Base-by-base conservation (phyloP, 148 eudicot genomes). In the Arctostaphylos glauca region DNA sequence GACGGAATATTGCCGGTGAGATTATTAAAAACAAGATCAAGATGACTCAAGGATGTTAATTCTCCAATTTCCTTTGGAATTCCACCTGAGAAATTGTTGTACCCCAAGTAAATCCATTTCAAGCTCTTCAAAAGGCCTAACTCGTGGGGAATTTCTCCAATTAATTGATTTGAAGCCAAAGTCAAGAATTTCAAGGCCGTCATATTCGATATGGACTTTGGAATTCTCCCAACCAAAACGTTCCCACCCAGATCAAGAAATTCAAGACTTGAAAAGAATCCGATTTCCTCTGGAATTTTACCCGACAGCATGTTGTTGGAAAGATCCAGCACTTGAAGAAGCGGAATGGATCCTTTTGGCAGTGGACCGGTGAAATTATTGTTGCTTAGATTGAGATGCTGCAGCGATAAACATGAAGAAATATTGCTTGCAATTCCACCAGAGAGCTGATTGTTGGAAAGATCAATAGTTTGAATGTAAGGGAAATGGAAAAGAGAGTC, bases 231-330 rank as follows among this genome's bases (percentile, higher is more conserved):
- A 4, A 85, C 81, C 41, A 95, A 83, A 41, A 46, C 83, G 83
- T 95, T 95, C 43, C 98, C 98, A 2, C 98, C 98, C 25, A 95
- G 84, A 83, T 95, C 98, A 73, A 95, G 93, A 76, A 85, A 87
- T 73, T 80, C 84, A 47, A 94, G 82, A 62, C 84, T 78, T 0
- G 84, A 72, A 21, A 87, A 54, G 3, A 49, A 79, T 19, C 93
- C 97, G 5, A 95, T 77, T n/a, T 79, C 86, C 5, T 82, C 87
- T 0, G 98, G 93, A 49, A 95, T 93, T 64, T 55, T 10, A 4
- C 94, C 98, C 1, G 91, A 87, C 18, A 95, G 83, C 88, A 93
- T 85, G 88, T 95, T 95, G 87, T 95, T 94, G 46, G 96, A 95
- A 4, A 95, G 81, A 87, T 95, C 98, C 80, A 95, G 77, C 9